phyloP scores from a whole-genome alignment of 768 basidiomycete species.

The Russula virescens region DNA sequence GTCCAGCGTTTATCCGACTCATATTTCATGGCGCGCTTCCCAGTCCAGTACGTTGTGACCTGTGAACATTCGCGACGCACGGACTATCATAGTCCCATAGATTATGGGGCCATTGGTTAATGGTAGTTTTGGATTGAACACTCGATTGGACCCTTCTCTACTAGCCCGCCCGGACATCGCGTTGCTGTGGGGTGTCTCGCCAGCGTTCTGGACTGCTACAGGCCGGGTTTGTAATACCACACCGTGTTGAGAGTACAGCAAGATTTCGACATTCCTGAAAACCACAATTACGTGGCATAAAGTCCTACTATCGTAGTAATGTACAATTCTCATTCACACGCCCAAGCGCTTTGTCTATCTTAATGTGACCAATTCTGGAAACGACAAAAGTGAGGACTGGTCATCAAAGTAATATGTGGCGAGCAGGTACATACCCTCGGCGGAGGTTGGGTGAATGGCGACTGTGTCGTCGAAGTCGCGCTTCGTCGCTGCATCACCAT shows the following conservation, averaged over 20 bases:
- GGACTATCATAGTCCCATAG: not conserved
- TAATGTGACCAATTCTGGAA: slow-evolving; percentile 51
- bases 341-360: slow-evolving; percentile 32
- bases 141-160: not conserved
- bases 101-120: not conserved
- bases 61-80: not conserved
- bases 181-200: no score
- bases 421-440: slow-evolving; percentile 51
- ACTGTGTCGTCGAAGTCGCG: slow-evolving; percentile 81
- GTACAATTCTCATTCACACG: not conserved
- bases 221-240: not conserved
- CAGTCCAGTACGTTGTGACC: not conserved
- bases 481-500: slow-evolving; percentile 50
- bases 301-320: no score
- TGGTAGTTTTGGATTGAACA: not conserved
- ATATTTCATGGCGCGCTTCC: not conserved
- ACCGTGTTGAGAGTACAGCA: not conserved
- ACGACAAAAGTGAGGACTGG: not conserved
- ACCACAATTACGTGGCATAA: not conserved
- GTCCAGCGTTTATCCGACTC: not conserved
- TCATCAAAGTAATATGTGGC: slow-evolving; percentile 8
- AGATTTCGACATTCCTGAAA: not conserved
- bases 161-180: no score
- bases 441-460: slow-evolving; percentile 87
- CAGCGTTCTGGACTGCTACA: no score